Evolutionary conservation across 441 rosid genomes (phyloP).

Genomic region (Raphanus hybrid): DNA sequence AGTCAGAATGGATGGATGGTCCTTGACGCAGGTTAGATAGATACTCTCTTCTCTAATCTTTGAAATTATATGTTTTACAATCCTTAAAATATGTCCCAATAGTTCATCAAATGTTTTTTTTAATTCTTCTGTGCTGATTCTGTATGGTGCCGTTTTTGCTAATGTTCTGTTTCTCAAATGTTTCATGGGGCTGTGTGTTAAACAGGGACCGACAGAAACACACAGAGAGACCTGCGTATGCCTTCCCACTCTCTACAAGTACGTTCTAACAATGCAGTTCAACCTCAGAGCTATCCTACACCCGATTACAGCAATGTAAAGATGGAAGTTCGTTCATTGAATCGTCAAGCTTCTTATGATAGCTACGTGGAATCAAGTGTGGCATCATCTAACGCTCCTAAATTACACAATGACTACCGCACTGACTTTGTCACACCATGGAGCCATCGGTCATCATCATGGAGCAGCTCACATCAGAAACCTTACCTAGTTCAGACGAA

Average conservation of each 20-base stretch:
- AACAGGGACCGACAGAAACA: conserved; percentile 57
- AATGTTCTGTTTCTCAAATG: conserved; percentile 32
- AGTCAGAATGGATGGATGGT: too few relatives aligned
- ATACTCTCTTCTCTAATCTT: background rate
- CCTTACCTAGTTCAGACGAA: conserved; percentile 52
- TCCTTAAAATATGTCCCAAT: background rate
- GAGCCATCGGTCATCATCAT: conserved; percentile 55
- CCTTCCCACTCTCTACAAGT: conserved; percentile 56
- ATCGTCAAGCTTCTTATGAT: conserved; percentile 48
- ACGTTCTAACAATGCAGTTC: conserved; percentile 50
- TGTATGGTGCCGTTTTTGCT: background rate
- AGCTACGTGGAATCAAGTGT: conserved; percentile 47
- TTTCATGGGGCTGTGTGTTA: conserved; percentile 41
- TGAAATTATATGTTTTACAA: background rate
- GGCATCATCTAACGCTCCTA: conserved; percentile 52
- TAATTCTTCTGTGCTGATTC: conserved; percentile 12
- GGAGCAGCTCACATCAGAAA: conserved; percentile 59
- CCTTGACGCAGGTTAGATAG: conserved; percentile 57
- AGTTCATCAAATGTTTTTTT: background rate
- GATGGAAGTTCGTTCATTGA: conserved; percentile 52
- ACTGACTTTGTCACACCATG: conserved; percentile 54
- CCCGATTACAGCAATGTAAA: conserved; percentile 53
- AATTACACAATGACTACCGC: conserved; percentile 45
- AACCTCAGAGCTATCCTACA: conserved; percentile 30
- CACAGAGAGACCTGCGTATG: conserved; percentile 34